These are phyloP conservation scores for Suillus cothurnatus DNA, from an alignment of 768 basidiomycete species.

Conservation along the genomic window DNA sequence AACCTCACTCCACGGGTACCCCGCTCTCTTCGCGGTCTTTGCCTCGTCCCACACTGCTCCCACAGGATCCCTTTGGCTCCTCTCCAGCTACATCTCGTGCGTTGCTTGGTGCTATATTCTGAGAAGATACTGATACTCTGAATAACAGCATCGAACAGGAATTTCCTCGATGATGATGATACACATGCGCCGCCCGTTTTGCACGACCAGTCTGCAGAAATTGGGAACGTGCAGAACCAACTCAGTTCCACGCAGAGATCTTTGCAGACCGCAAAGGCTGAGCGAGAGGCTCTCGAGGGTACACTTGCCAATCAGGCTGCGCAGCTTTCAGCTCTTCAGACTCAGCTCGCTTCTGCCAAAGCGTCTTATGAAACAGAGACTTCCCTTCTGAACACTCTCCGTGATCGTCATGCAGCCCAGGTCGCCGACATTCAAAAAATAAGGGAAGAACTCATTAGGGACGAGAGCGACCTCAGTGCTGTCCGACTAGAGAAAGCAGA, in stretches of 20 bases:
- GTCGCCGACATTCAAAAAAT: slow-evolving; percentile 69
- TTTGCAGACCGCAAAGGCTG: slow-evolving; percentile 62
- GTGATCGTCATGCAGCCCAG: slow-evolving; percentile 70
- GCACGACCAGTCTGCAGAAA: slow-evolving; percentile 79
- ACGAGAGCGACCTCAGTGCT: slow-evolving; percentile 91
- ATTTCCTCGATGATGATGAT: slow-evolving; percentile 74
- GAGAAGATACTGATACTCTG: slow-evolving; percentile 8
- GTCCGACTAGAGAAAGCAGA: slow-evolving; percentile 89
- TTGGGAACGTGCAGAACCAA: slow-evolving; percentile 87
- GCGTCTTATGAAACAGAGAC: slow-evolving; percentile 87
- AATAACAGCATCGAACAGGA: slow-evolving; percentile 34
- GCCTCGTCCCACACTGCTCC: slow-evolving; percentile 20
- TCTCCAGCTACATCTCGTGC: slow-evolving; percentile 30
- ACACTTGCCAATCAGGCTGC: slow-evolving; percentile 66
- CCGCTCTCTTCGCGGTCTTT: slow-evolving; percentile 33
- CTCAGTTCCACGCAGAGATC: slow-evolving; percentile 78
- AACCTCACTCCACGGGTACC: slow-evolving; percentile 42
- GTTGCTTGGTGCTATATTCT: slow-evolving; percentile 8
- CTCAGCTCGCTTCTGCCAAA: slow-evolving; percentile 81
- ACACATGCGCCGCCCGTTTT: slow-evolving; percentile 49
- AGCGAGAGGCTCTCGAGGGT: slow-evolving; percentile 67
- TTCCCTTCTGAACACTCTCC: slow-evolving; percentile 63
- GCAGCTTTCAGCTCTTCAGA: slow-evolving; percentile 79
- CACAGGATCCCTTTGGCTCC: slow-evolving; percentile 54
- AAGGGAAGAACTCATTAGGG: slow-evolving; percentile 78